These are phyloP conservation scores for Pythium grandisporangium DNA, from an alignment of 352 stramenopile species.

Conservation along the genomic window DNA sequence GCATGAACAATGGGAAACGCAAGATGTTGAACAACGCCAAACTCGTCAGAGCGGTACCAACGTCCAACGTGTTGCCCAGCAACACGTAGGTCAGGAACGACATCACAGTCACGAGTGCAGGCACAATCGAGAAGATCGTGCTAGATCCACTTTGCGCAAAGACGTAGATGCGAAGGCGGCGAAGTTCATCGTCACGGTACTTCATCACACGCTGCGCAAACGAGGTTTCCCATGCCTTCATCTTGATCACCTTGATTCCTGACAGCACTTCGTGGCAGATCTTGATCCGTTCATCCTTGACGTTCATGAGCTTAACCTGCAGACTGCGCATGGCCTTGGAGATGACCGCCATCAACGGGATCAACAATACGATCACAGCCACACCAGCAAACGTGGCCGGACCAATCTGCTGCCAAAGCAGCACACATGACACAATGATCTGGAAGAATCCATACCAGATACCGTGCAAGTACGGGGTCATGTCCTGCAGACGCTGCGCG, in stretches of 20 bases:
- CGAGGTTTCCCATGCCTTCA: conserved; percentile 91
- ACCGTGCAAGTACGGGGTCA: conserved; percentile 90
- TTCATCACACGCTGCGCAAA: conserved; percentile 44
- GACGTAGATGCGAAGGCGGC: not conserved
- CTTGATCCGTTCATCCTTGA: conserved; percentile 91
- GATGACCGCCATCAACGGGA: conserved; percentile 83
- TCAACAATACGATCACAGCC: conserved; percentile 83
- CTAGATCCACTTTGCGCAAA: conserved; percentile 16
- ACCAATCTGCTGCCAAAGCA: conserved; percentile 60
- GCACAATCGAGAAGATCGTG: conserved; percentile 50
- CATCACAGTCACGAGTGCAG: conserved; percentile 35
- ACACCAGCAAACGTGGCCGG: conserved; percentile 84
- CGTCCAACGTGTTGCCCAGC: conserved; percentile 44
- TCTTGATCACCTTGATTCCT: conserved; percentile 94
- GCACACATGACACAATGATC: conserved; percentile 42
- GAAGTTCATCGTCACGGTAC: conserved; percentile 15
- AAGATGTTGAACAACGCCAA: conserved; percentile 78
- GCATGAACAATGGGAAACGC: conserved; percentile 93
- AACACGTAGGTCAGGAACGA: conserved; percentile 45
- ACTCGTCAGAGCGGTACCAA: conserved; percentile 40
- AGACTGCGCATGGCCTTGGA: conserved; percentile 71
- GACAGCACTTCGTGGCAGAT: conserved; percentile 89
- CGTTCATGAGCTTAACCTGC: conserved; percentile 77
- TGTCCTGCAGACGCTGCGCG: conserved; percentile 87
- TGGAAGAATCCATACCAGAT: conserved; percentile 75